Evolutionary conservation across 495 filamentous ascomycete genomes (phyloP).

Genomic region (Extremus antarcticus): DNA sequence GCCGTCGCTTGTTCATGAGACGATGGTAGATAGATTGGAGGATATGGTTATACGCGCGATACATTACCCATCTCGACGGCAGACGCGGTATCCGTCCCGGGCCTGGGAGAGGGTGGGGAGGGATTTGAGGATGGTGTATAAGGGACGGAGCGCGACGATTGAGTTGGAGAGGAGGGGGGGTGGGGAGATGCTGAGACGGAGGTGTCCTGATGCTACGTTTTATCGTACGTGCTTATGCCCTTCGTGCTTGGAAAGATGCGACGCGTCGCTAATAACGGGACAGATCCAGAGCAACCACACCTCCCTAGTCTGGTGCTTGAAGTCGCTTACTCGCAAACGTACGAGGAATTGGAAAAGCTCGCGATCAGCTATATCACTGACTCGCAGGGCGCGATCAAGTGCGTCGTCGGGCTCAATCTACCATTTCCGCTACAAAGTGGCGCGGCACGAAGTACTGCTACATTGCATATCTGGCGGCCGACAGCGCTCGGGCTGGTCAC

Average conservation of each 20-base stretch:
- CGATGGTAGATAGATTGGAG: not conserved
- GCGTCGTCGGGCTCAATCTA: not conserved
- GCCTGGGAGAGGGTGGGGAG: not conserved
- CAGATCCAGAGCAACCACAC: not conserved
- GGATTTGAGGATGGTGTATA: not conserved
- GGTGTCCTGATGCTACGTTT: not conserved
- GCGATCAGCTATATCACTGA: not conserved
- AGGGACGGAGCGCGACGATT: not conserved
- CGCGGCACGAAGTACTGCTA: not conserved
- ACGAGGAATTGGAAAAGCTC: not conserved
- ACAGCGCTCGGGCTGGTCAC: not conserved
- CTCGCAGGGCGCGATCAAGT: not conserved
- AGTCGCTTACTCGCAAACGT: not conserved
- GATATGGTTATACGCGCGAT: not conserved
- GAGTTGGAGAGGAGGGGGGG: not conserved
- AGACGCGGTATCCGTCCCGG: not conserved
- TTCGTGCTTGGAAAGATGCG: not conserved
- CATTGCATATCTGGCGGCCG: not conserved
- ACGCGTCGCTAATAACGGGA: not conserved
- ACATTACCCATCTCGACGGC: too few relatives aligned
- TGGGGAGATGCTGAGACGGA: not conserved
- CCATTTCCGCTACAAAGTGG: not conserved
- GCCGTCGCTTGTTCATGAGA: not conserved
- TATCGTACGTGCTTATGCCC: not conserved
- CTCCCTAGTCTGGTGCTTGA: not conserved